Evolutionary conservation across 352 stramenopile species (phyloP).

Genomic region (Phytophthora cajani): DNA sequence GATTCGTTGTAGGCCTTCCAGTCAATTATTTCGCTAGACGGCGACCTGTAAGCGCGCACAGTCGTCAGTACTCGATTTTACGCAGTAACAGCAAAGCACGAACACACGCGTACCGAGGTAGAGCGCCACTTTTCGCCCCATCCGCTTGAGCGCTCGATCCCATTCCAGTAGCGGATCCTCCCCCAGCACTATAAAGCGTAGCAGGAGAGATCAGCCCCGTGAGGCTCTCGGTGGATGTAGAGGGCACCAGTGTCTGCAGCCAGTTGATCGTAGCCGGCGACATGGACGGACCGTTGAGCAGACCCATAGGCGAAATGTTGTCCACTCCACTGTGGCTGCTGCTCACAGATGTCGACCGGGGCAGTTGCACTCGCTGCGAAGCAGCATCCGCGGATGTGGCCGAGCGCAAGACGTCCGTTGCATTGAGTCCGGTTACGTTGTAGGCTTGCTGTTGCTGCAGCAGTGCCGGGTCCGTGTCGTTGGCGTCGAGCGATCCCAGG

Average conservation of each 20-base stretch:
- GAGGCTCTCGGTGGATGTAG: slow-evolving; percentile 67
- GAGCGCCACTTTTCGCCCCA: slow-evolving; percentile 21
- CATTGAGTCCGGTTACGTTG: slow-evolving; percentile 2
- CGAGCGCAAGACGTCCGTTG: slow-evolving; percentile 1
- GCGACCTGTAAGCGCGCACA: slow-evolving; percentile 36
- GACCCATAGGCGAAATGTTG: slow-evolving; percentile 60
- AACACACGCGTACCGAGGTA: slow-evolving; percentile 41
- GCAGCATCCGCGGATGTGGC: slow-evolving; percentile 1
- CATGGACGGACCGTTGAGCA: slow-evolving; percentile 69
- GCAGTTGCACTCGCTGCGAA: slow-evolving; percentile 53
- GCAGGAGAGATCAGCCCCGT: slow-evolving; percentile 67
- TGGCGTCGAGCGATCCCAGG: slow-evolving; percentile 72
- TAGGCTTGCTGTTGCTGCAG: slow-evolving; percentile 29
- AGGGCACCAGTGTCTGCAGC: slow-evolving; percentile 79
- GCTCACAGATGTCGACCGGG: slow-evolving; percentile 50
- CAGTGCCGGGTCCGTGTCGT: slow-evolving; percentile 41
- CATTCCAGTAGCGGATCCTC: slow-evolving; percentile 22
- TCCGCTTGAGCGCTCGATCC: slow-evolving; percentile 27
- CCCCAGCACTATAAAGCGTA: slow-evolving; percentile 38
- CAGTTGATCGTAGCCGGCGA: slow-evolving; percentile 80
- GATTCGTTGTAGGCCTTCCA: slow-evolving; percentile 89
- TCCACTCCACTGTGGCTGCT: slow-evolving; percentile 52
- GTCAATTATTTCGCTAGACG: slow-evolving; percentile 84
- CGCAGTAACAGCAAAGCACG: background rate
- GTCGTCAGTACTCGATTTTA: background rate